These are phyloP conservation scores for Populus simonii DNA, from an alignment of 345 rosid species.

Conservation along the genomic window DNA sequence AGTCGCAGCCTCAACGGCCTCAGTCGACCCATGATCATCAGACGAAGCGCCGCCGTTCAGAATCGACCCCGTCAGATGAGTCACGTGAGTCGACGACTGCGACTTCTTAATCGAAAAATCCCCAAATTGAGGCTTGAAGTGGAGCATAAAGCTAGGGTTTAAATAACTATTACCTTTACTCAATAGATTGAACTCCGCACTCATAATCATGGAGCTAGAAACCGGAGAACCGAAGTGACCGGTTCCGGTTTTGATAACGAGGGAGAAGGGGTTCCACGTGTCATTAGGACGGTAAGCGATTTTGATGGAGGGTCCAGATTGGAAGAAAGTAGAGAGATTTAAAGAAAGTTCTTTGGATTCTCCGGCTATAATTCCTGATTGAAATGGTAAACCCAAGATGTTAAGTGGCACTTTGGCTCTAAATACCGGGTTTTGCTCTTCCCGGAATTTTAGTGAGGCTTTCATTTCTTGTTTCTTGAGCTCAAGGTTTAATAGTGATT, in stretches of 20 bases:
- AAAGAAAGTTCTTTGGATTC: constrained; percentile 78
- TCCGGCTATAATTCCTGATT: constrained; percentile 86
- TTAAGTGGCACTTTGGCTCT: constrained; percentile 81
- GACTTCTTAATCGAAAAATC: constrained; percentile 86
- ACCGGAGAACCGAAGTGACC: constrained; percentile 81
- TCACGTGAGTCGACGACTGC: constrained; percentile 50
- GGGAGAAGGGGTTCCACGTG: constrained; percentile 77
- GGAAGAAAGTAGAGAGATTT: constrained; percentile 74
- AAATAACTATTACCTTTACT: constrained; percentile 27
- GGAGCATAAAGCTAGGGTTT: constrained; percentile 87
- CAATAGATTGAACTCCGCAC: constrained; percentile 79
- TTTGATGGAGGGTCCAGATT: constrained; percentile 78
- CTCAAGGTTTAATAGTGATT: background rate
- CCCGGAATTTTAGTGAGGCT: constrained; percentile 89
- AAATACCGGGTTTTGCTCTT: constrained; percentile 73
- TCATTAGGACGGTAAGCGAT: constrained; percentile 93
- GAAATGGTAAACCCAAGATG: constrained; percentile 80
- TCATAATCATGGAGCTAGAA: constrained; percentile 76
- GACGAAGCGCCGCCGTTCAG: constrained; percentile 31
- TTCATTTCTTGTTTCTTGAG: constrained; percentile 42
- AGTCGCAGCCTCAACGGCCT: constrained; percentile 62
- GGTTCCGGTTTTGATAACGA: constrained; percentile 74
- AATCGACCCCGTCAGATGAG: constrained; percentile 13
- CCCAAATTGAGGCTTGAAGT: constrained; percentile 82
- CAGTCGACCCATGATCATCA: constrained; percentile 56